Evolutionary conservation across 2,329 filamentous ascomycete species (phyloP), one percentile per base, ranked within the genome.

Genomic region (Diaporthe humulicola): DNA sequence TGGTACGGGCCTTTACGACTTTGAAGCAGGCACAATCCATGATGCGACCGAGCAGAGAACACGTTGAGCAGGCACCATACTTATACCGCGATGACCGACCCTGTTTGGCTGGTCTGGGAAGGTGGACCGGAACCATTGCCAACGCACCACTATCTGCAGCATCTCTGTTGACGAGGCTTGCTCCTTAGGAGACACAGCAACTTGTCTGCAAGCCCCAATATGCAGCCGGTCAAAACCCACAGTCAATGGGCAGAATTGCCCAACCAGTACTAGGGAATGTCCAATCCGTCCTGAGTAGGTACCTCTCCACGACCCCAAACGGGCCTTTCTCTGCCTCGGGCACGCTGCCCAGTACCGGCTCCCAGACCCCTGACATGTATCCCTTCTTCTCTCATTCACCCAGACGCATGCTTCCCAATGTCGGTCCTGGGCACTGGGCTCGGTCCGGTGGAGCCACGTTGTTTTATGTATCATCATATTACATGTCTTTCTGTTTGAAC

Each of bases 391-490:
- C 38, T 66, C 45, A 52, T 48, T 61, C 74, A 60, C 30, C 60
- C 36, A 52, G 64, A 38, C 61, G 75, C 54, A 77, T 76, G 71
- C 76, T 76, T 74, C 76, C 75, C 77, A 76, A 74, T 74, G 56
- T 64, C 64, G 60, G 58, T 38, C 54, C 70, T 71, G 19, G 33
- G 36, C 58, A 57, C 70, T 70, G 60, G 67, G 61, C 54, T 73
- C 73, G 75, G 74, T 78, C 73, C 61, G 78, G 77, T 80, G 81
- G 82, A 83, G 82, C 82, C 82, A 83, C 82, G 82, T 83, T 77
- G 81, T 80, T 80, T 78, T 79, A 79, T 75, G 78, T 72, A 72
- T 64, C 78, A 78, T 81, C 80, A 79, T 76, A 79, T 80, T 79
- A 79, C 78, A 45, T 67, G 28, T 67, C 48, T 45, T 75, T 75